A percentile compares a stretch with the other conserved stretches of the same genome.
These are phyloP conservation scores for Austroboletus novae-zelandiae DNA, from an alignment of 1,284 basidiomycete genomes.

Conservation along the genomic window DNA sequence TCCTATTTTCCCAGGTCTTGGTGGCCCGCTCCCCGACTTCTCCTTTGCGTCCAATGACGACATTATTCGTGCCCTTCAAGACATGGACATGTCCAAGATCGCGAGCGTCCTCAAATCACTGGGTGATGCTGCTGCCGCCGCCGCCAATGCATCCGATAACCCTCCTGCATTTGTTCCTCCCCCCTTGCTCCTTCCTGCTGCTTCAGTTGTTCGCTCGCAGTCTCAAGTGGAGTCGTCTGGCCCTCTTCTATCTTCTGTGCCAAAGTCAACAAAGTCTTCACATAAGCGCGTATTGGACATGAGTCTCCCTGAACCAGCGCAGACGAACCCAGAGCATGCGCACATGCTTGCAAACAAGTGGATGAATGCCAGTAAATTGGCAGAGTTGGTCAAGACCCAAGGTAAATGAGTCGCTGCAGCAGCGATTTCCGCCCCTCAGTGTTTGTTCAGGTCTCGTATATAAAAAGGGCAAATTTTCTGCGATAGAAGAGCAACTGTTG, in stretches of 20 bases:
- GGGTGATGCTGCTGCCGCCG: constrained; percentile 52
- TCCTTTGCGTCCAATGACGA: constrained; percentile 67
- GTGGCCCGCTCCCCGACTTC: constrained; percentile 43
- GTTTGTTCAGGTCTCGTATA: constrained; percentile 63
- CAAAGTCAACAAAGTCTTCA: constrained; percentile 37
- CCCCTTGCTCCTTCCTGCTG: constrained; percentile 27
- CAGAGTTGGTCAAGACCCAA: constrained; percentile 62
- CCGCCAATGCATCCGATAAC: constrained; percentile 39
- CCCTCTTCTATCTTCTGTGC: constrained; percentile 33
- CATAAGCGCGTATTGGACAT: constrained; percentile 33
- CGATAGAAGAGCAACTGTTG: constrained; percentile 67
- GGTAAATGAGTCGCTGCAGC: constrained; percentile 39
- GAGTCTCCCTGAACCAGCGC: constrained; percentile 31
- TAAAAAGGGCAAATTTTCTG: constrained; percentile 82
- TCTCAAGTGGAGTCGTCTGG: constrained; percentile 34
- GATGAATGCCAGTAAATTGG: constrained; percentile 65
- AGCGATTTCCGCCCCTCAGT: constrained; percentile 10
- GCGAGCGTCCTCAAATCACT: constrained; percentile 61
- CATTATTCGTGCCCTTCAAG: constrained; percentile 65
- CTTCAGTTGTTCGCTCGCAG: constrained; percentile 12
- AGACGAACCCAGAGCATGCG: constrained; percentile 44
- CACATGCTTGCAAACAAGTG: constrained; percentile 67
- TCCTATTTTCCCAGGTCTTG: constrained; percentile 31
- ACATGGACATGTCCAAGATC: constrained; percentile 68
- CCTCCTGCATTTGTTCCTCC: constrained; percentile 35